phyloP scores from a whole-genome alignment of 352 stramenopile species.

The Globisporangium nunn region DNA sequence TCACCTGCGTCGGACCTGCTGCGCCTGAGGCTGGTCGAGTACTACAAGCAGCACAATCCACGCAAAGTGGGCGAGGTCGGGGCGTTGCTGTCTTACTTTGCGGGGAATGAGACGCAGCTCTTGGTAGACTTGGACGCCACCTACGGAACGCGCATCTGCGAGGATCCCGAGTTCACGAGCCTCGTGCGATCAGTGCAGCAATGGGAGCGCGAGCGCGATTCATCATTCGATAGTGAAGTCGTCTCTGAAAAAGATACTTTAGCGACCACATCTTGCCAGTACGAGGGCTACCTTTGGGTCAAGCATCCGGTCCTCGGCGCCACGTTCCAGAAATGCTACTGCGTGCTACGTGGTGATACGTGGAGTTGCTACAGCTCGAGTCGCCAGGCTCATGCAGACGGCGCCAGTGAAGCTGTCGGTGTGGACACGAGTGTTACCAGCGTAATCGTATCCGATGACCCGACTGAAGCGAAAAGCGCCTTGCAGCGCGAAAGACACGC shows the following conservation, averaged over 20 bases:
- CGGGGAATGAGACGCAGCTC: slow-evolving; percentile 47
- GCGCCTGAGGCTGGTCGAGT: slow-evolving; percentile 60
- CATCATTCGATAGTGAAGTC: too few species aligned
- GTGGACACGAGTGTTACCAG: neutral
- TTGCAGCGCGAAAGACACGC: neutral
- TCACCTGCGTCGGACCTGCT: slow-evolving; percentile 10
- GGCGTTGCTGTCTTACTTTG: slow-evolving; percentile 52
- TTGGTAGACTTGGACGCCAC: slow-evolving; percentile 52
- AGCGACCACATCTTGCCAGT: neutral
- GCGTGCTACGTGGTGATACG: slow-evolving; percentile 18
- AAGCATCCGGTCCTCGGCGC: slow-evolving; percentile 30
- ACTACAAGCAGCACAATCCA: slow-evolving; percentile 89
- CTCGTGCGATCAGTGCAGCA: slow-evolving; percentile 11
- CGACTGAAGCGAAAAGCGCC: neutral
- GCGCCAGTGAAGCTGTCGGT: neutral
- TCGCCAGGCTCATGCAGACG: slow-evolving; percentile 8
- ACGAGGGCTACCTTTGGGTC: slow-evolving; percentile 30
- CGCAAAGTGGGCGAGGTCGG: slow-evolving; percentile 84
- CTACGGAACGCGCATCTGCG: slow-evolving; percentile 37
- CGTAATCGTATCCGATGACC: neutral
- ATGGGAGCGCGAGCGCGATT: too few species aligned
- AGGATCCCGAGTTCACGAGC: slow-evolving; percentile 20
- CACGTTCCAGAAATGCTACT: slow-evolving; percentile 29
- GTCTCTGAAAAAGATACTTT: too few species aligned
- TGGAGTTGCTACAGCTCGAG: slow-evolving; percentile 34